Base-by-base conservation (phyloP, 2,329 filamentous ascomycete genomes). In the Rhexocercosporidium sp. region DNA sequence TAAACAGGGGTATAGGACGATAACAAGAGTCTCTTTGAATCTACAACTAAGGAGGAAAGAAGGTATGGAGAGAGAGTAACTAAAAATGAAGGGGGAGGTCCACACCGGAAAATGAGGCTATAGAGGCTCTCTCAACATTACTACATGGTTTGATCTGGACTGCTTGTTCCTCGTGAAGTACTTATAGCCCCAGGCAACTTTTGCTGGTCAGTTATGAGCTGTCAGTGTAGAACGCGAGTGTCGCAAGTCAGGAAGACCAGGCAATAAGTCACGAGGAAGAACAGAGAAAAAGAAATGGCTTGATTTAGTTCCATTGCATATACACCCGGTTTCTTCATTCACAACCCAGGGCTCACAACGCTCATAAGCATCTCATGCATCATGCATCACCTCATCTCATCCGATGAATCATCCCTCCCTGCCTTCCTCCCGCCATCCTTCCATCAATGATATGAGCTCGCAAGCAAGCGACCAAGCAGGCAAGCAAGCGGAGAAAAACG, bases 281-380 rank as follows among this genome's bases (percentile, higher is more conserved):
- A 20, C 0, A 20, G 44, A 51, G 47, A 51, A 11, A 16, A 3
- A 16, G 9, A 2, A 12, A 4, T 16, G 20, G 31, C 11, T 41
- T 57, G 8, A 14, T 7, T 37, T 39, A 37, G 31, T 57, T 41
- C 54, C 11, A 57, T 57, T 57, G 54, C 54, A 34, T 57, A 57
- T 57, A 20, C 41, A 57, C 1, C 27, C 16, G 51, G n/a, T 57
- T 25, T 47, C 57, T 39, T 62, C 44, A 22, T 51, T 37, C 53
- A 62, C 59, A 51, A 39, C 25, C 59, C 59, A 37, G 39, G 46
- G 41, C 25, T 51, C 14, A 14, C 46, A 22, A 12, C 20, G n/a
- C 44, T 47, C 41, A 16, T 47, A 39, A 37, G 59, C 47, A 20
- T 54, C 47, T 53, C 29, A 6, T n/a, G 34, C 44, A 18, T 25